Percentiles rank a stretch among this genome's conserved stretches.
Evolutionary conservation across 306 rosid species (phyloP).

Genomic region (Oemleria cerasiformis): DNA sequence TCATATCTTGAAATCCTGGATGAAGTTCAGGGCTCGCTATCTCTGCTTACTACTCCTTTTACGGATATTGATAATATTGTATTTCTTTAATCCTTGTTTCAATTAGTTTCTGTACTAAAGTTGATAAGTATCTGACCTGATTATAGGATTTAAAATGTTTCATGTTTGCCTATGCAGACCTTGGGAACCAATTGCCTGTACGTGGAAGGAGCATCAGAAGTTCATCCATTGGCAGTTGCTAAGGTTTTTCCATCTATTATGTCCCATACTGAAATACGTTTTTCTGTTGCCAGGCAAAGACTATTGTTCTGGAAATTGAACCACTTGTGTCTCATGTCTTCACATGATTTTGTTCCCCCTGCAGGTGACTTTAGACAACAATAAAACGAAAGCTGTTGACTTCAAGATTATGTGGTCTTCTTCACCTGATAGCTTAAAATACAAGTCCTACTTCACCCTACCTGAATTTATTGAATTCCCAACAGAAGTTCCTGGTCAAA

Average conservation of each 20-base stretch:
- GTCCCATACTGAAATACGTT: slow-evolving; percentile 1
- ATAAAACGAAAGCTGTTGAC: slow-evolving; percentile 47
- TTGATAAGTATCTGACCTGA: slow-evolving; percentile 15
- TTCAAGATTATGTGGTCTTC: slow-evolving; percentile 82
- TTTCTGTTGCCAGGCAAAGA: background rate
- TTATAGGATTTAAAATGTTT: slow-evolving; percentile 13
- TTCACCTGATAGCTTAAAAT: slow-evolving; percentile 72
- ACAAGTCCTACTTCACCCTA: slow-evolving; percentile 60
- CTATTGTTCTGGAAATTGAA: background rate
- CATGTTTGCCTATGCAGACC: slow-evolving; percentile 46
- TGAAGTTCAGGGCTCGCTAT: slow-evolving; percentile 50
- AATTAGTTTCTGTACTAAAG: background rate
- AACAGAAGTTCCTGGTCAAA: slow-evolving; percentile 86
- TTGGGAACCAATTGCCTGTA: slow-evolving; percentile 53
- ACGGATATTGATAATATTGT: slow-evolving; percentile 83
- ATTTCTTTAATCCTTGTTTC: slow-evolving; percentile 29
- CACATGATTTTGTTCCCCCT: slow-evolving; percentile 7
- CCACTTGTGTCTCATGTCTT: background rate
- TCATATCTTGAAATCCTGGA: slow-evolving; percentile 86
- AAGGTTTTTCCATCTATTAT: slow-evolving; percentile 42
- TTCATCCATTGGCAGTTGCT: slow-evolving; percentile 73
- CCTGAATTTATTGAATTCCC: slow-evolving; percentile 92
- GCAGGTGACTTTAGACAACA: slow-evolving; percentile 68
- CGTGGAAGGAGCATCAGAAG: slow-evolving; percentile 85
- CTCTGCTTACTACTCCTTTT: slow-evolving; percentile 73